Evolutionary conservation across 345 rosid species (phyloP), one percentile per base, ranked within the genome.

Genomic region (Carallia brachiata): DNA sequence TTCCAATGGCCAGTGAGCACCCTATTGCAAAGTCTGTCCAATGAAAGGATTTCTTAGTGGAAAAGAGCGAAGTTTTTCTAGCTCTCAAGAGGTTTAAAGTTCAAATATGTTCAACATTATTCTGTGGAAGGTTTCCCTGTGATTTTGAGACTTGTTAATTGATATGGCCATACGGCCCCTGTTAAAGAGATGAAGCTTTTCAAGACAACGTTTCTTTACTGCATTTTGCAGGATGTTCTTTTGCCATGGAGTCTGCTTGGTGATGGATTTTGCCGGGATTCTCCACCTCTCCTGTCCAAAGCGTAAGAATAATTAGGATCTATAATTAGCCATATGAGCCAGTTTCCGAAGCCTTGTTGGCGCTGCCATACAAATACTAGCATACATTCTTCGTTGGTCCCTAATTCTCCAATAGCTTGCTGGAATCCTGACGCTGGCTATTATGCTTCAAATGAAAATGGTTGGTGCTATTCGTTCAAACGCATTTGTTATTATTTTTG

Each of bases 261-360:
- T 37, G 28, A 36, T 53, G 73, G 73, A 70, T 62, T 70, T 37
- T 53, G 40, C n/a, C 2, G 40, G 39, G 56, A 54, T 54, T 70
- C 74, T 63, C 68, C 55, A 54, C 74, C 61, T 62, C 13, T 30
- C 19, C 40, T 7, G 40, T 30, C 61, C 53, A 62, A 37, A 61
- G 47, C 32, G 0, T 37, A 18, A 28, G 40, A 37, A 70, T 70
- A 36, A 27, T 53, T 6, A 62, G 28, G 9, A 17, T 8, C 16
- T 44, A 12, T 40, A 10, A 40, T 44, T 13, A 3, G 2, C 12
- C 8, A 39, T 39, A 1, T 8, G 8, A 7, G 47, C 47, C 2
- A 39, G 13, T 39, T 39, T 8, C 8, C 7, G 47, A 39, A 39
- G 47, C 47, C 47, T 39, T 2, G 13, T 39, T 39, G 34, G 34